Evolutionary conservation across 148 eudicot species (phyloP).

Genomic region (Amaranthus hypochondriacus): DNA sequence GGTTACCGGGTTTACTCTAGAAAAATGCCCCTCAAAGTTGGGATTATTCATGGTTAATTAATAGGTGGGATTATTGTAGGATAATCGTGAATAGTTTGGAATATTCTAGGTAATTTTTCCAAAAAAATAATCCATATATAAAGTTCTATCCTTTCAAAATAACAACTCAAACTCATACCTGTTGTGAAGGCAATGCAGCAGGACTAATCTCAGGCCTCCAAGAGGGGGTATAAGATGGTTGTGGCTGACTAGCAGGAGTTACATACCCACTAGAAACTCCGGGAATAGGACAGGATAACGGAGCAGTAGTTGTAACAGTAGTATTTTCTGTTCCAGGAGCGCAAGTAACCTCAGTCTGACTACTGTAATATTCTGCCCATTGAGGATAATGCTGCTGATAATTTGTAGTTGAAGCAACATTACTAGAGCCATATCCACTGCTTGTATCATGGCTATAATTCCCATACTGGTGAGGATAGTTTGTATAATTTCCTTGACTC

Average conservation of each 20-base stretch:
- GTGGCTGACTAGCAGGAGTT: conserved; percentile 52
- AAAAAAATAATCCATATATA: background rate
- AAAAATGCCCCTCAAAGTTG: too few species aligned
- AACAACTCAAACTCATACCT: conserved; percentile 49
- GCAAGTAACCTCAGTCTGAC: conserved; percentile 87
- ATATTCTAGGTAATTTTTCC: too few species aligned
- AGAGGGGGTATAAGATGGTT: conserved; percentile 46
- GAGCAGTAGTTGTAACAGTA: conserved; percentile 47
- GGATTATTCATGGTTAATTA: too few species aligned
- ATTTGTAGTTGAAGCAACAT: conserved; percentile 43
- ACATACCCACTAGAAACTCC: conserved; percentile 51
- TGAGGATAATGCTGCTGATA: conserved; percentile 82
- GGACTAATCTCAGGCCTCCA: conserved; percentile 68
- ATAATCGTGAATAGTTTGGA: too few species aligned
- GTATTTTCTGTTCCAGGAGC: conserved; percentile 97
- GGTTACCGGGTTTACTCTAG: too few species aligned
- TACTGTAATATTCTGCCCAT: conserved; percentile 95
- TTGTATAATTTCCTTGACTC: conserved; percentile 71
- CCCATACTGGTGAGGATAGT: conserved; percentile 61
- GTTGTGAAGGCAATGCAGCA: conserved; percentile 50
- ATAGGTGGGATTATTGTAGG: too few species aligned
- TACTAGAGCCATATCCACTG: conserved; percentile 57
- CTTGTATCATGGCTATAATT: conserved; percentile 65
- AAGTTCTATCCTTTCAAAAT: background rate
- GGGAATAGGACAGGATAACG: conserved; percentile 48